Conservation (phyloP, 176 grass and related monocot species). For the Lolium rigidum region DNA sequence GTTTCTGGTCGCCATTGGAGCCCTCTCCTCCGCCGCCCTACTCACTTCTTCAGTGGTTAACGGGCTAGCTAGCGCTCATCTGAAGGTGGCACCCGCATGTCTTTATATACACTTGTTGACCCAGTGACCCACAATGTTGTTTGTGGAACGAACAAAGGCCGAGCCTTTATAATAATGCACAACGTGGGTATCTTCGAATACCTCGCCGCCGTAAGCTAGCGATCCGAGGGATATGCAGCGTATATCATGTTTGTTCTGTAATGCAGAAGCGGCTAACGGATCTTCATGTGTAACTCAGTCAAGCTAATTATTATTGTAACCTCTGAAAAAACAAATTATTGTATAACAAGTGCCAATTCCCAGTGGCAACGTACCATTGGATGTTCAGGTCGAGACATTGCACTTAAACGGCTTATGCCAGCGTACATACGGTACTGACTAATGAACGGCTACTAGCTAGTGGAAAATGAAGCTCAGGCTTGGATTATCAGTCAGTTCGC, state of each 20-base stretch:
- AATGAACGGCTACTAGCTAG: not conserved
- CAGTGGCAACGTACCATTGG: not conserved
- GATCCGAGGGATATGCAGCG: conserved; percentile 1
- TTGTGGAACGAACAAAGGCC: too few species aligned
- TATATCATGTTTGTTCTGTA: not conserved
- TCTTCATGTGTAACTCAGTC: conserved; percentile 7
- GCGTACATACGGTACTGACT: not conserved
- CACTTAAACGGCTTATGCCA: not conserved
- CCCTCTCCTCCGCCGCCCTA: not conserved
- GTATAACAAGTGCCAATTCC: not conserved
- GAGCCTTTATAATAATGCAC: too few species aligned
- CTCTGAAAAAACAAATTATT: too few species aligned
- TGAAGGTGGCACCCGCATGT: not conserved
- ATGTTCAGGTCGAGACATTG: too few species aligned
- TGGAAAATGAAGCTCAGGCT: not conserved
- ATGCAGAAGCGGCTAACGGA: not conserved
- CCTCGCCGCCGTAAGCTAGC: not conserved
- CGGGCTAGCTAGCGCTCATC: not conserved
- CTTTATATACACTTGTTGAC: conserved; percentile 19
- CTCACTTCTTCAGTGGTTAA: too few species aligned
- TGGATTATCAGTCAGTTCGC: conserved; percentile 32
- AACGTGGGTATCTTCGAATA: conserved; percentile 7
- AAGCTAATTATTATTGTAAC: not conserved
- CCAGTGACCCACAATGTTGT: too few species aligned
- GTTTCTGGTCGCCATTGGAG: conserved; percentile 15